A percentile compares a stretch with the other conserved stretches of the same genome.
These are phyloP conservation scores for Closterium sp. DNA, from an alignment of 139 green algal genomes.

Conservation along the genomic window DNA sequence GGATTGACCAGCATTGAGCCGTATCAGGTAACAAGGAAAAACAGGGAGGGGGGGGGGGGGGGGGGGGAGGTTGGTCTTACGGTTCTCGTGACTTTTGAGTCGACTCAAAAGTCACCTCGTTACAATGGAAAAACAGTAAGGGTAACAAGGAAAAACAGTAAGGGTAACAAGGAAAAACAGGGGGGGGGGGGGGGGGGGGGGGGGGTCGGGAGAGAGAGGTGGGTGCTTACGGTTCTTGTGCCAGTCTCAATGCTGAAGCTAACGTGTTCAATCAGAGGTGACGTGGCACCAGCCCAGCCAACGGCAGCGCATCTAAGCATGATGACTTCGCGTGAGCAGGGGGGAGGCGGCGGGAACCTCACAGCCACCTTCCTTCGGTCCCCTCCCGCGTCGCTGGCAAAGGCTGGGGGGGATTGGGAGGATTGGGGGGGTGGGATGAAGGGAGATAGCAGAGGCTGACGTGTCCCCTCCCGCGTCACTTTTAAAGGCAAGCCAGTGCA, in stretches of 20 bases:
- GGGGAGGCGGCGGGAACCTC: constrained; percentile 60
- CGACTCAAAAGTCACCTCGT: too few relatives aligned
- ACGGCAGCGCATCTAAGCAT: constrained; percentile 53
- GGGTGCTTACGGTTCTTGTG: constrained; percentile 34
- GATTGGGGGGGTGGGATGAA: too few relatives aligned
- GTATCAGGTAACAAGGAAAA: not conserved
- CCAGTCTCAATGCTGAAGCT: constrained; percentile 55
- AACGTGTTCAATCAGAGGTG: constrained; percentile 51
- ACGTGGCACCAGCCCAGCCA: constrained; percentile 56
- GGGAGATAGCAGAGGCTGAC: too few relatives aligned
- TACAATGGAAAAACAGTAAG: too few relatives aligned
- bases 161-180: not conserved
- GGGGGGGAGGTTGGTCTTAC: constrained; percentile 21
- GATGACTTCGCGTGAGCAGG: constrained; percentile 63
- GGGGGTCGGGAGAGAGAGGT: not conserved
- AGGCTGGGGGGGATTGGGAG: too few relatives aligned
- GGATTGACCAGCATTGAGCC: not conserved
- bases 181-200: too few relatives aligned
- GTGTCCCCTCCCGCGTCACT: too few relatives aligned
- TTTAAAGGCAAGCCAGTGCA: too few relatives aligned
- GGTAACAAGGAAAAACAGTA: not conserved
- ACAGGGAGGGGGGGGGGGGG: not conserved
- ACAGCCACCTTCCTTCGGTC: constrained; percentile 40
- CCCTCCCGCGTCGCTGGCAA: not conserved
- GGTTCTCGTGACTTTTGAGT: too few relatives aligned